Evolutionary conservation across 345 rosid species (phyloP).

Genomic region (Corymbia maculata): DNA sequence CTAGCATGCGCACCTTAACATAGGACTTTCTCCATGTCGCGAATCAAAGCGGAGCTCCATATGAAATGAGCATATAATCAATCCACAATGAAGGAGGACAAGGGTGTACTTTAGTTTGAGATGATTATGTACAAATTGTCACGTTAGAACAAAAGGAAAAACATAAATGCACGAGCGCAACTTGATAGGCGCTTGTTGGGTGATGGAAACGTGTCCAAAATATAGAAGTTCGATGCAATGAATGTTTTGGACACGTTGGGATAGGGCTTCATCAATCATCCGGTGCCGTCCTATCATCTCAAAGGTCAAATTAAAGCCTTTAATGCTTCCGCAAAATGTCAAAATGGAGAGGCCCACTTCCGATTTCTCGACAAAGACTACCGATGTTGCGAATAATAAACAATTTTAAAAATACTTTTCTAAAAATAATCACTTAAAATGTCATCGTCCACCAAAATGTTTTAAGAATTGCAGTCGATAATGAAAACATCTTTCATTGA

Average conservation of each 20-base stretch:
- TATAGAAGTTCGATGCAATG: background rate
- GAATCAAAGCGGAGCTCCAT: background rate
- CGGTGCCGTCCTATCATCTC: background rate
- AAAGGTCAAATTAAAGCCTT: background rate
- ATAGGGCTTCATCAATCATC: background rate
- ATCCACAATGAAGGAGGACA: background rate
- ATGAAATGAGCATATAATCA: background rate
- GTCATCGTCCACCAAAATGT: accelerated
- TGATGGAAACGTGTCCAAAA: background rate
- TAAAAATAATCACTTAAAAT: background rate
- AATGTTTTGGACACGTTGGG: background rate
- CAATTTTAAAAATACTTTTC: background rate
- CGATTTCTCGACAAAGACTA: background rate
- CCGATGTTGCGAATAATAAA: too few species aligned
- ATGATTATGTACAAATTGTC: background rate
- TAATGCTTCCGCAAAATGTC: background rate
- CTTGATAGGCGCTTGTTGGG: background rate
- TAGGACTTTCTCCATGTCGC: background rate
- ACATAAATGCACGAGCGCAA: background rate
- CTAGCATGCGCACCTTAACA: too few species aligned
- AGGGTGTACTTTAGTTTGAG: background rate
- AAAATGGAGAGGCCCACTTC: background rate
- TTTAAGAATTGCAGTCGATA: background rate
- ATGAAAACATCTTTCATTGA: background rate
- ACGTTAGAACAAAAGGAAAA: background rate